Conservation (phyloP, 2,329 filamentous ascomycete genomes). For the Ploettnerulaceae sp. region DNA sequence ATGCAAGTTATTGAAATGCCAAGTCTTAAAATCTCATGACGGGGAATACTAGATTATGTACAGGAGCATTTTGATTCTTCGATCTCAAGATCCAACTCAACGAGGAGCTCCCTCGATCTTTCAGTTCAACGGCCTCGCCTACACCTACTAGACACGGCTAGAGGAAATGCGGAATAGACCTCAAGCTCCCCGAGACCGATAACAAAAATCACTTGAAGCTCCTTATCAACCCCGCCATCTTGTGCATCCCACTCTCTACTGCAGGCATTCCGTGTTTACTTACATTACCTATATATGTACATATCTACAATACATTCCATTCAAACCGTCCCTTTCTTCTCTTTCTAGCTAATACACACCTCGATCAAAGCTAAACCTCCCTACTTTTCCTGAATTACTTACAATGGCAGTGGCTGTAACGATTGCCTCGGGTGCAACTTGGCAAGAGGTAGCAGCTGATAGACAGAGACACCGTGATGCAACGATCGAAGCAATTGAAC, state of each 20-base stretch:
- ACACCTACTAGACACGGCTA: constrained; percentile 33
- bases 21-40: too few relatives aligned
- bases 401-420: constrained; percentile 30
- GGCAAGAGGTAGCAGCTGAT: constrained; percentile 44
- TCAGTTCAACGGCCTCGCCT: too few relatives aligned
- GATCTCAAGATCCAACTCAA: too few relatives aligned
- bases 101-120: too few relatives aligned
- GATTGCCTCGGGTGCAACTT: constrained; percentile 34
- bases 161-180: neutral
- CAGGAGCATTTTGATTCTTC: too few relatives aligned
- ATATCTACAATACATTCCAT: constrained; percentile 8
- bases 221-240: neutral
- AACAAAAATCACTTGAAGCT: too few relatives aligned
- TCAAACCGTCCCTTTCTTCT: neutral
- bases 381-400: neutral
- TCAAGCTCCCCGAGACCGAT: too few relatives aligned
- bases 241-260: constrained; percentile 1
- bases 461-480: constrained; percentile 43
- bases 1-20: too few relatives aligned
- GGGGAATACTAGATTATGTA: too few relatives aligned
- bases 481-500: constrained; percentile 39
- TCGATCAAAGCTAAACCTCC: neutral
- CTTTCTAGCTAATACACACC: neutral
- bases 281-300: constrained; percentile 2
- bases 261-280: too few relatives aligned